Conservation (phyloP, 495 filamentous ascomycete species). For the Chaetomium cochliodes region DNA sequence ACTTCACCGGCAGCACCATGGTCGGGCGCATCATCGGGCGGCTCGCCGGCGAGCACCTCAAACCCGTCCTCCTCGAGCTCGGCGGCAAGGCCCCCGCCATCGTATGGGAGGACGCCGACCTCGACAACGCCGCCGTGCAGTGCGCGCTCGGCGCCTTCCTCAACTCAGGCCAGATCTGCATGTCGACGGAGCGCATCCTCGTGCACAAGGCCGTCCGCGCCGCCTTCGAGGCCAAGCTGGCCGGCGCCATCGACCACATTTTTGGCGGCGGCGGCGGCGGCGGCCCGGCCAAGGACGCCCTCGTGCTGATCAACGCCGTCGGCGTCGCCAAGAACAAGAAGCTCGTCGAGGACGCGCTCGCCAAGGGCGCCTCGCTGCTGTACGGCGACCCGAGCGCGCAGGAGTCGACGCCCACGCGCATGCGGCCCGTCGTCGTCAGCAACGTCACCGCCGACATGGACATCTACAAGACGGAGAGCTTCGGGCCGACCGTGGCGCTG, state of each 20-base stretch:
- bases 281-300: constrained; percentile 50
- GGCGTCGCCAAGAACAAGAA: constrained; percentile 66
- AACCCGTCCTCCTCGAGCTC: constrained; percentile 67
- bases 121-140: constrained; percentile 55
- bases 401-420: constrained; percentile 51
- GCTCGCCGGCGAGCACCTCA: constrained; percentile 60
- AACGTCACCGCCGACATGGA: constrained; percentile 79
- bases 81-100: constrained; percentile 67
- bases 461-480: constrained; percentile 75
- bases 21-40: constrained; percentile 59
- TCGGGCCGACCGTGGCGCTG: constrained; percentile 72
- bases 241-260: constrained; percentile 49
- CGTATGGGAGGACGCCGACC: constrained; percentile 64
- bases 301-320: constrained; percentile 59
- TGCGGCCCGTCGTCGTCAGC: constrained; percentile 71
- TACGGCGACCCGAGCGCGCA: constrained; percentile 53
- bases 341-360: constrained; percentile 63
- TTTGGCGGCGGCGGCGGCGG: no score
- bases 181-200: constrained; percentile 86
- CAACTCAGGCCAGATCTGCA: constrained; percentile 80
- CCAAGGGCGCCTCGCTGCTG: constrained; percentile 66
- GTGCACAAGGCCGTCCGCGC: constrained; percentile 68
- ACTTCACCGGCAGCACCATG: constrained; percentile 63
- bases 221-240: constrained; percentile 63
- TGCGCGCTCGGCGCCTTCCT: constrained; percentile 55